Conservation (phyloP, 345 rosid genomes). For the Garcia nutans region DNA sequence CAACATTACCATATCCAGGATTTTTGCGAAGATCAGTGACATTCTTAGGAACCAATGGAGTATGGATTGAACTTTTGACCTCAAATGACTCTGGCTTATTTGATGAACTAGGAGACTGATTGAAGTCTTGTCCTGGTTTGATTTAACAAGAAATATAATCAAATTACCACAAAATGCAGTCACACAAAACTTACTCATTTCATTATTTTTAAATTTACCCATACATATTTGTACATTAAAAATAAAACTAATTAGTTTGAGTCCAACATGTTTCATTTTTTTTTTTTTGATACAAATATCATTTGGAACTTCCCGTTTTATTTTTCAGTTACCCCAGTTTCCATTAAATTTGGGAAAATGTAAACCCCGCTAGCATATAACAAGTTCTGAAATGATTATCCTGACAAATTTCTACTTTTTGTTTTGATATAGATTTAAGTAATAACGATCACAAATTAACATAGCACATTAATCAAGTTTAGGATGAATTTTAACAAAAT, state of each 20-base stretch:
- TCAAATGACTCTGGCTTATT: slow-evolving; percentile 19
- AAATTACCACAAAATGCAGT: not conserved
- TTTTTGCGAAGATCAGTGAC: slow-evolving; percentile 72
- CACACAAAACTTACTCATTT: not conserved
- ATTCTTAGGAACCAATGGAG: slow-evolving; percentile 47
- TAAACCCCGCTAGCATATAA: not conserved
- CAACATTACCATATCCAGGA: slow-evolving; percentile 68
- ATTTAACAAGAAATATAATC: not conserved
- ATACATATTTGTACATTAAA: too few relatives aligned
- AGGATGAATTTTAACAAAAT: too few relatives aligned
- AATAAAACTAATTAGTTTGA: too few relatives aligned
- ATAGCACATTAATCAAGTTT: not conserved
- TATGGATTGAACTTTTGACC: slow-evolving; percentile 18
- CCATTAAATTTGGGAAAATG: not conserved
- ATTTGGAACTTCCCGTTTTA: not conserved
- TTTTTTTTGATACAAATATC: not conserved
- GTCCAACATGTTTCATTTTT: not conserved
- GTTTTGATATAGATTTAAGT: too few relatives aligned
- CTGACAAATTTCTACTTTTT: not conserved
- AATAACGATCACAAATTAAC: too few relatives aligned
- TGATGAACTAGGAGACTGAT: slow-evolving; percentile 12
- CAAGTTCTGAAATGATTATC: not conserved
- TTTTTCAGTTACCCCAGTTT: not conserved
- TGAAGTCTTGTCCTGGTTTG: slow-evolving; percentile 24
- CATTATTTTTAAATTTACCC: not conserved